phyloP scores from a whole-genome alignment of 2,329 filamentous ascomycete species.

The Tolypocladium inflatum region DNA sequence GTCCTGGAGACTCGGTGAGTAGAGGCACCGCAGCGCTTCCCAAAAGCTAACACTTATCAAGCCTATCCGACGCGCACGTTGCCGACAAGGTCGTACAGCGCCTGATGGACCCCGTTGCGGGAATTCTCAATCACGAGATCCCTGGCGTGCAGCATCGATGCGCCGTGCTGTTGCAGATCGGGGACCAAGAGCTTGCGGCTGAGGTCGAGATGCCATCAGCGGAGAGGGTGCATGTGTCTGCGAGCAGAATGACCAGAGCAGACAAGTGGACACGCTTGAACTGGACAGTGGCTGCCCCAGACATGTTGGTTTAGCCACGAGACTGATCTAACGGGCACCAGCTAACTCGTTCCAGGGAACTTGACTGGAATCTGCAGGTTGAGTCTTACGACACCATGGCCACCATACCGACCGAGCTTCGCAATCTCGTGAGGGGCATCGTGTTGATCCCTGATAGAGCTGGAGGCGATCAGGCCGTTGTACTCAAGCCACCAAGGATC shows the following conservation, averaged over 20 bases:
- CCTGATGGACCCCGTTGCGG: slow-evolving; percentile 1
- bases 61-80: slow-evolving; percentile 2
- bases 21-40: neutral
- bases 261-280: slow-evolving; percentile 16
- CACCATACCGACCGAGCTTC: slow-evolving; percentile 9
- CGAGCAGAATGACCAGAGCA: slow-evolving; percentile 9
- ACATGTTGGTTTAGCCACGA: slow-evolving; percentile 17
- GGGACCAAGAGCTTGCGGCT: slow-evolving; percentile 12
- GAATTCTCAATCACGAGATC: slow-evolving; percentile 5
- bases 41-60: slow-evolving; percentile 2
- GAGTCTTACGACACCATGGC: slow-evolving; percentile 12
- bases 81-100: slow-evolving; percentile 3
- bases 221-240: slow-evolving; percentile 11
- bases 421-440: slow-evolving; percentile 11
- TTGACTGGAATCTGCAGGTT: slow-evolving; percentile 25
- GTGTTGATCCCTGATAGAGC: slow-evolving; percentile 3
- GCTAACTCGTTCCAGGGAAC: slow-evolving; percentile 10
- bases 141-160: slow-evolving; percentile 7
- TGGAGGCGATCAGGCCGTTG: neutral
- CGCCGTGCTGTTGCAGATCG: slow-evolving; percentile 11
- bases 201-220: slow-evolving; percentile 5
- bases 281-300: slow-evolving; percentile 24
- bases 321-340: neutral
- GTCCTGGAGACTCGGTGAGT: slow-evolving; percentile 16
- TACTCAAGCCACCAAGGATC: neutral